Percentiles rank a stretch among this genome's conserved stretches.
These are phyloP conservation scores for Ceratocystiopsis sp. DNA, from an alignment of 2,329 filamentous ascomycete species.

Conservation along the genomic window DNA sequence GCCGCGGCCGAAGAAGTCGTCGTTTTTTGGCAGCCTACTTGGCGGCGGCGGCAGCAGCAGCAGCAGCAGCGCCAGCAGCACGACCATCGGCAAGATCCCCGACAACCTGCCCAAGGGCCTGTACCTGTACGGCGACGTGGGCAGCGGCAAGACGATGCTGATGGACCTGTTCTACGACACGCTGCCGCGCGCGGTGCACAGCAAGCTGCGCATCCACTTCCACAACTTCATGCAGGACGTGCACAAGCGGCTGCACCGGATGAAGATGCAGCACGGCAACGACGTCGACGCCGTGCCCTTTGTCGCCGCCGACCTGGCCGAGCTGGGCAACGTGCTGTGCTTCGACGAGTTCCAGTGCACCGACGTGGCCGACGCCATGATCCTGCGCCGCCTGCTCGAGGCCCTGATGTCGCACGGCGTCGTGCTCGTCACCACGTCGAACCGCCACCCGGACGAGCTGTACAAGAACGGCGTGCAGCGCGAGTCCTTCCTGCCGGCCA, in stretches of 20 bases:
- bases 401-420: slow-evolving; percentile 92
- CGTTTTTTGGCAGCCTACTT: slow-evolving; percentile 45
- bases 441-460: slow-evolving; percentile 87
- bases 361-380: slow-evolving; percentile 98
- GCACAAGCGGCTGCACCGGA: slow-evolving; percentile 73
- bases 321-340: slow-evolving; percentile 70
- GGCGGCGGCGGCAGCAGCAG: slow-evolving; percentile 20
- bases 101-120: slow-evolving; percentile 68
- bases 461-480: slow-evolving; percentile 98
- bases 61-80: slow-evolving; percentile 8
- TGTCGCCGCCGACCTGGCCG: slow-evolving; percentile 85
- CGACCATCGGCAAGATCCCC: slow-evolving; percentile 39
- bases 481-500: slow-evolving; percentile 87
- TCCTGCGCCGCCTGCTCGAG: slow-evolving; percentile 66
- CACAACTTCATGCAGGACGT: slow-evolving; percentile 99
- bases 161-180: slow-evolving; percentile 99
- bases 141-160: slow-evolving; percentile 96
- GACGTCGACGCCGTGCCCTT: slow-evolving; percentile 84
- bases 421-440: slow-evolving; percentile 88
- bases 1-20: slow-evolving; percentile 25
- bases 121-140: slow-evolving; percentile 93
- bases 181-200: slow-evolving; percentile 57
- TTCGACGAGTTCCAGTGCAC: slow-evolving; percentile 99
- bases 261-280: slow-evolving; percentile 78
- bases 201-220: slow-evolving; percentile 90